A percentile compares a stretch with the other conserved stretches of the same genome.
Conservation (phyloP, 169 alveolate genomes). For the Plasmodium chabaudi region DNA sequence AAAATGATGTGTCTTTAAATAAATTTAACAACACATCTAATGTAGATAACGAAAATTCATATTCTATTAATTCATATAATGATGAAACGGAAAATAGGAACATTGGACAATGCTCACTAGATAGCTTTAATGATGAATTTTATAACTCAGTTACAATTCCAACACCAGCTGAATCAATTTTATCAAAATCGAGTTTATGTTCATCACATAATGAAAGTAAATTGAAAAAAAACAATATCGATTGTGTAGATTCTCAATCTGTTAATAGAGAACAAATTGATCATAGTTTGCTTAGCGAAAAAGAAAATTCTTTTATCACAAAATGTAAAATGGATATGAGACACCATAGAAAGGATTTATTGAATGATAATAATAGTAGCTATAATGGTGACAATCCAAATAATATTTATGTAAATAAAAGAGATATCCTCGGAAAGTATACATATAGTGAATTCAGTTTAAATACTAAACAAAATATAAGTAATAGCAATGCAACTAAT, state of each 20-base stretch:
- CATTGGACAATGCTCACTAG: slow-evolving; percentile 31
- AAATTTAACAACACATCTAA: slow-evolving; percentile 8
- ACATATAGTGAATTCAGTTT: slow-evolving; percentile 20
- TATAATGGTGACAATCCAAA: not conserved
- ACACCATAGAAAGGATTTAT: no score
- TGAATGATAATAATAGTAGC: no score
- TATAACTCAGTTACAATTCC: slow-evolving; percentile 55
- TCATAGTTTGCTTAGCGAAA: no score
- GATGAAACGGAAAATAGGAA: slow-evolving; percentile 25
- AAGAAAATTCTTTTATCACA: no score
- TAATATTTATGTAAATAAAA: slow-evolving; percentile 12
- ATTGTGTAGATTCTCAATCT: no score
- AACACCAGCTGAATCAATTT: slow-evolving; percentile 61
- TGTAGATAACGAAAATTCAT: slow-evolving; percentile 23
- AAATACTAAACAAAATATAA: slow-evolving; percentile 9
- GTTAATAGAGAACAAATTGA: no score
- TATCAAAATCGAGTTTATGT: slow-evolving; percentile 29
- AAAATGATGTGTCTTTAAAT: slow-evolving; percentile 2
- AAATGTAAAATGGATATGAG: no score
- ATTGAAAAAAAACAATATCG: not conserved
- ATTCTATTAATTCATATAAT: slow-evolving; percentile 50
- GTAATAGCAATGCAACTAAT: slow-evolving; percentile 17
- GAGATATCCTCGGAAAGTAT: not conserved
- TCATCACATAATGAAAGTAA: slow-evolving; percentile 22
- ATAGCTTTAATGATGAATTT: slow-evolving; percentile 73